phyloP scores from a whole-genome alignment of 805 yeast species.

The Komagataella phaffii region DNA sequence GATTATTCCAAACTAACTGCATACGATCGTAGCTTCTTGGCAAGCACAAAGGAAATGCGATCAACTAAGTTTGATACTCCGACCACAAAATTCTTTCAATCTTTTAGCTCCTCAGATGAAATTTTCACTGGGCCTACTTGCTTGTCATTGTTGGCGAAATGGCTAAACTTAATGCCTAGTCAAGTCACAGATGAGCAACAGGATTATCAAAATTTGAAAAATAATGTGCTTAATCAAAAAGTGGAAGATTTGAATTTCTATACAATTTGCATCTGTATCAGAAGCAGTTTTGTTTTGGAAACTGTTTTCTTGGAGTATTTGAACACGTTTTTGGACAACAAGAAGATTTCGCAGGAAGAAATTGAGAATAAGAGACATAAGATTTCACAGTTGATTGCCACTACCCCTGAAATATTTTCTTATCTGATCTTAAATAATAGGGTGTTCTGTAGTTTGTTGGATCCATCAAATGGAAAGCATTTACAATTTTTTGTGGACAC shows the following conservation, averaged over 20 bases:
- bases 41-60: neutral
- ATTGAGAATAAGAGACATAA: neutral
- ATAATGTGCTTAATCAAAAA: neutral
- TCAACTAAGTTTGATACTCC: neutral
- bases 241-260: neutral
- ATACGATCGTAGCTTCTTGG: neutral
- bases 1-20: slow-evolving; percentile 3
- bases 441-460: neutral
- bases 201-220: neutral
- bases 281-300: neutral
- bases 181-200: neutral
- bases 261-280: neutral
- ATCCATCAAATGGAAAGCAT: neutral
- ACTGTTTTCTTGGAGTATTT: neutral
- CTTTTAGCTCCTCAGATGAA: neutral
- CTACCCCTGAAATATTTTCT: neutral
- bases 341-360: neutral
- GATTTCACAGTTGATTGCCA: neutral
- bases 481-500: neutral
- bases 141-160: neutral
- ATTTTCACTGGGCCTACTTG: neutral
- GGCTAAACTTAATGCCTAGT: neutral
- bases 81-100: neutral
- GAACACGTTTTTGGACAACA: neutral
- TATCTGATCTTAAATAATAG: neutral